These are phyloP conservation scores for Yamadazyma epiphylla DNA, from an alignment of 1,139 yeast species.

Conservation along the genomic window DNA sequence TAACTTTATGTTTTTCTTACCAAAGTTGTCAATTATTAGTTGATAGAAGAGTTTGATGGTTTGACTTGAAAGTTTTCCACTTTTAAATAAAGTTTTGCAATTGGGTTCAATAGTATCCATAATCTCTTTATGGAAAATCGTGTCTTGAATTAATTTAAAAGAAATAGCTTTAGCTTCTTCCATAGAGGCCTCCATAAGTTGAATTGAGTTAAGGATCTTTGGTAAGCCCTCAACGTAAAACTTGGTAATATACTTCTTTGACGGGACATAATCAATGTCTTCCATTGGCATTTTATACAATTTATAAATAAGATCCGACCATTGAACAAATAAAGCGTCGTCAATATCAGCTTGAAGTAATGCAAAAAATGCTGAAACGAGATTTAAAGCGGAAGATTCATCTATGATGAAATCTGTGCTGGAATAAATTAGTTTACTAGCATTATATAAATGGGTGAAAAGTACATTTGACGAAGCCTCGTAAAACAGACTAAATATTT, in stretches of 20 bases:
- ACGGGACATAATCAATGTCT: constrained; percentile 20
- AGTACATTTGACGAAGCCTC: constrained; percentile 4
- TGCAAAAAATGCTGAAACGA: constrained; percentile 11
- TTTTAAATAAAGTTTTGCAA: constrained; percentile 16
- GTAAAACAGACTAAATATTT: constrained; percentile 13
- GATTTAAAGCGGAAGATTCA: constrained; percentile 17
- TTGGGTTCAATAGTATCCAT: constrained; percentile 16
- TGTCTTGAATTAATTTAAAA: constrained; percentile 10
- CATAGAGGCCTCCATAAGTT: constrained; percentile 8
- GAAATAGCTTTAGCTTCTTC: constrained; percentile 3
- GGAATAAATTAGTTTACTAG: constrained; percentile 15
- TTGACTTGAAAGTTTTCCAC: constrained; percentile 8
- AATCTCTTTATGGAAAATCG: constrained; percentile 17
- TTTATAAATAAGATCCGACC: constrained; percentile 21
- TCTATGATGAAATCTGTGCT: constrained; percentile 32
- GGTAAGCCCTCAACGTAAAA: constrained; percentile 19
- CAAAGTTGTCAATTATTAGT: constrained; percentile 21
- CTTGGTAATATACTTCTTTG: constrained; percentile 28
- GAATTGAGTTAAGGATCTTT: constrained; percentile 7
- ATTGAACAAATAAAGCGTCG: constrained; percentile 8
- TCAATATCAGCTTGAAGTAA: constrained; percentile 8
- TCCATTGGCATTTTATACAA: constrained; percentile 24
- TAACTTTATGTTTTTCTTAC: constrained; percentile 22
- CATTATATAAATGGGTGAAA: constrained; percentile 13
- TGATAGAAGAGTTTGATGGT: constrained; percentile 22